phyloP scores from a whole-genome alignment of 345 rosid species.

The sweet orange (Citrus sinensis) region DNA sequence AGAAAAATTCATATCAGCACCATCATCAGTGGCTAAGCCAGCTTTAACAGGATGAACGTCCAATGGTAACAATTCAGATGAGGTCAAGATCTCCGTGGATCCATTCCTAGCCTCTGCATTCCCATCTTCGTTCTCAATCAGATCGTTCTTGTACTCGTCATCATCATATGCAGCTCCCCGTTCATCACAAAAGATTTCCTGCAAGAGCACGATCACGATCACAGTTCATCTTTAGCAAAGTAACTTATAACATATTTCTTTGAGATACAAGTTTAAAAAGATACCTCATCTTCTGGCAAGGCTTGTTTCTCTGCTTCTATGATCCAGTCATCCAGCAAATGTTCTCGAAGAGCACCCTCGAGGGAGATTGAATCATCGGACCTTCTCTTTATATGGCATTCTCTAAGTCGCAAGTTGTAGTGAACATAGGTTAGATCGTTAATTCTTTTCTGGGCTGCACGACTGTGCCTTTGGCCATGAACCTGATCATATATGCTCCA shows the following conservation, averaged over 20 bases:
- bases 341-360: conserved; percentile 18
- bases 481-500: conserved; percentile 34
- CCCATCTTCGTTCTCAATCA: conserved; percentile 20
- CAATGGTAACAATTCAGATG: conserved; percentile 13
- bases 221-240: background rate
- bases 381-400: conserved; percentile 26
- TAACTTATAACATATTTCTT: background rate
- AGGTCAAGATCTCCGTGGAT: conserved; percentile 9
- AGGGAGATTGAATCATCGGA: conserved; percentile 16
- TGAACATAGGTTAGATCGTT: conserved; percentile 29
- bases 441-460: conserved; percentile 22
- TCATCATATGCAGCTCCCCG: conserved; percentile 13
- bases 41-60: conserved; percentile 18
- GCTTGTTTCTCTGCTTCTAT: conserved; percentile 17
- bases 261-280: background rate
- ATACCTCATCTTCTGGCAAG: conserved; percentile 30
- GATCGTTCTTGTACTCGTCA: conserved; percentile 11
- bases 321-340: conserved; percentile 29
- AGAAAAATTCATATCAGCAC: conserved; percentile 31
- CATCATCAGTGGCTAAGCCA: conserved; percentile 19
- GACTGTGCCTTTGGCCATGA: conserved; percentile 22
- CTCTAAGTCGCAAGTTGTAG: conserved; percentile 37
- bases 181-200: conserved; percentile 24
- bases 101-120: conserved; percentile 14
- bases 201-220: background rate